phyloP scores from a whole-genome alignment of 1,284 basidiomycete genomes.

The Cutaneotrichosporon daszewskae region DNA sequence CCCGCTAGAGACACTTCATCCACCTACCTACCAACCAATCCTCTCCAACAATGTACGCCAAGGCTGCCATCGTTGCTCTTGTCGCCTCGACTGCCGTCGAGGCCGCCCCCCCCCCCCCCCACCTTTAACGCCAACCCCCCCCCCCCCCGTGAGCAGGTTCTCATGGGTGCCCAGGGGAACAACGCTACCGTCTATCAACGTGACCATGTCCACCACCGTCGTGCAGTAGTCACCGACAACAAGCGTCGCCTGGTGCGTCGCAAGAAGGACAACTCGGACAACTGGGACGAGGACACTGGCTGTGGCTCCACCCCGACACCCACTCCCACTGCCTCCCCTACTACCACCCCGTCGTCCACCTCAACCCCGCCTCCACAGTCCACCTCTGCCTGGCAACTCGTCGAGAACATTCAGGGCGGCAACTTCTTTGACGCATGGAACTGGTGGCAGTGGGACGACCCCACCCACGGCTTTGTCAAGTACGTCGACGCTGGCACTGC shows the following conservation, averaged over 20 bases:
- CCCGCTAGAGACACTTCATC: not conserved
- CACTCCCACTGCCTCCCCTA: not conserved
- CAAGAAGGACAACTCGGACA: not conserved
- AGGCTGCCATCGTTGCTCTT: slow-evolving; percentile 1
- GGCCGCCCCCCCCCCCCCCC: slow-evolving; percentile 2
- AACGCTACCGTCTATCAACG: not conserved
- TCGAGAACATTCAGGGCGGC: slow-evolving; percentile 27
- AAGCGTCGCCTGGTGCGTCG: slow-evolving; percentile 11
- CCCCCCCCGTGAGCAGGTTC: slow-evolving; percentile 4
- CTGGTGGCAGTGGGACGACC: slow-evolving; percentile 66
- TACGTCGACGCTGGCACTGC: slow-evolving; percentile 26
- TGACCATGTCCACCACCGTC: not conserved
- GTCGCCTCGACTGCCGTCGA: slow-evolving; percentile 4
- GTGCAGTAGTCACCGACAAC: not conserved
- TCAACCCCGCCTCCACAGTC: slow-evolving; percentile 13
- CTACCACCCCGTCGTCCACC: slow-evolving; percentile 14
- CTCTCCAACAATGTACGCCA: slow-evolving; percentile 2
- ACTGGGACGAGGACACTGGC: not conserved
- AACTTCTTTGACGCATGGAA: slow-evolving; percentile 72
- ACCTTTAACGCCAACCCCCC: not conserved
- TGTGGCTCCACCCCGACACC: not conserved
- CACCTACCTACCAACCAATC: not conserved
- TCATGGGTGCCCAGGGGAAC: not conserved
- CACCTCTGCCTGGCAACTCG: slow-evolving; percentile 32
- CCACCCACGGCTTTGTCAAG: slow-evolving; percentile 65